phyloP scores from a whole-genome alignment of 1,284 basidiomycete genomes.

The Leccinum fallax region DNA sequence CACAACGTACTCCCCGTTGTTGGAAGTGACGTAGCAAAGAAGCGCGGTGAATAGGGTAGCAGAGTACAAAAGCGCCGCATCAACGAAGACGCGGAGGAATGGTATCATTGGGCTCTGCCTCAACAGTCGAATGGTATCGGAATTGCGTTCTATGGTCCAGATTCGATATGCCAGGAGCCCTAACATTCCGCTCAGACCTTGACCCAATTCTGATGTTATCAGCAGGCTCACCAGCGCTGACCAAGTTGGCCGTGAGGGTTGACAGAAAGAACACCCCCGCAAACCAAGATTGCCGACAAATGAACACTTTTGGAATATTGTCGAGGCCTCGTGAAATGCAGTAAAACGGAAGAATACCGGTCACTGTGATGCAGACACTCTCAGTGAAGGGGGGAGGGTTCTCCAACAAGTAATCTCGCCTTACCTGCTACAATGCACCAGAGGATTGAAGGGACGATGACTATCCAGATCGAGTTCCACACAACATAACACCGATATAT shows the following conservation, averaged over 20 bases:
- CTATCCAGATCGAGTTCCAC: slow-evolving; percentile 26
- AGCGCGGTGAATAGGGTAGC: slow-evolving; percentile 36
- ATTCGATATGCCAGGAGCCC: slow-evolving; percentile 20
- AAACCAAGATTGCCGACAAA: slow-evolving; percentile 27
- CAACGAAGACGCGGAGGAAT: slow-evolving; percentile 36
- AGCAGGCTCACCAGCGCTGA: slow-evolving; percentile 30
- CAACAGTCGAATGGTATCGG: neutral
- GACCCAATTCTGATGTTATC: neutral
- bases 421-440: slow-evolving; percentile 23
- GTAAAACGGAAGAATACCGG: slow-evolving; percentile 13
- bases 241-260: slow-evolving; percentile 36
- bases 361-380: slow-evolving; percentile 1
- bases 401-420: neutral
- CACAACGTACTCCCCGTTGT: slow-evolving; percentile 36
- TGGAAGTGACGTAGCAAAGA: slow-evolving; percentile 33
- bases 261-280: slow-evolving; percentile 36
- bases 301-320: slow-evolving; percentile 20
- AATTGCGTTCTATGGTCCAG: slow-evolving; percentile 14
- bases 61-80: slow-evolving; percentile 38
- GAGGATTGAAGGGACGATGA: slow-evolving; percentile 27
- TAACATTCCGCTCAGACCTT: neutral
- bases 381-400: neutral
- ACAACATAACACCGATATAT: slow-evolving; percentile 35
- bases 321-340: slow-evolving; percentile 14
- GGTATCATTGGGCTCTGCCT: slow-evolving; percentile 12